A percentile compares a stretch with the other conserved stretches of the same genome.
These are phyloP conservation scores for Wickerhamiella azyma DNA, from an alignment of 805 yeast species.

Conservation along the genomic window DNA sequence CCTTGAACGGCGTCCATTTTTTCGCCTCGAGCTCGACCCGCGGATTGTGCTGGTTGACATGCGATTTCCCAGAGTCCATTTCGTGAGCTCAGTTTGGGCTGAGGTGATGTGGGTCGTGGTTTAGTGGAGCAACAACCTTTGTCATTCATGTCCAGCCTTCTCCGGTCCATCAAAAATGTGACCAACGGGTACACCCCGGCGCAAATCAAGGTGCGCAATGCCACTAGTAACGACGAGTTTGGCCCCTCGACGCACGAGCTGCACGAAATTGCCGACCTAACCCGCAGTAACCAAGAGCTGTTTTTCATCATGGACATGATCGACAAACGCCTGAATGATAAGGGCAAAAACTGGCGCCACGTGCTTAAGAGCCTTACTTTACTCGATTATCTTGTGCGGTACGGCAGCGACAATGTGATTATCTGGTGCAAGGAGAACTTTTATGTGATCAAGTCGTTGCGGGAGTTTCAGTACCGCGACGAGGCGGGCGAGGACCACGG, in stretches of 20 bases:
- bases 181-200: slow-evolving; percentile 79
- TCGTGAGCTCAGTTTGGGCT: too few relatives aligned
- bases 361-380: slow-evolving; percentile 82
- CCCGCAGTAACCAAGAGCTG: slow-evolving; percentile 59
- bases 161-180: slow-evolving; percentile 77
- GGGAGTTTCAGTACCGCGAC: slow-evolving; percentile 78
- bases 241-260: slow-evolving; percentile 73
- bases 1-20: slow-evolving; percentile 22
- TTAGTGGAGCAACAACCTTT: background rate
- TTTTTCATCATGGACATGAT: slow-evolving; percentile 88
- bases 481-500: slow-evolving; percentile 77
- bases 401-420: slow-evolving; percentile 80
- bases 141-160: slow-evolving; percentile 58
- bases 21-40: slow-evolving; percentile 20
- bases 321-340: slow-evolving; percentile 82
- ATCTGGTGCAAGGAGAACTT: slow-evolving; percentile 84
- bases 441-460: slow-evolving; percentile 73
- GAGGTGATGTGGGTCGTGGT: background rate
- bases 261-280: slow-evolving; percentile 68
- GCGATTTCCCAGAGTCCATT: slow-evolving; percentile 25
- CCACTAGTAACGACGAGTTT: slow-evolving; percentile 75
- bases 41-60: slow-evolving; percentile 21
- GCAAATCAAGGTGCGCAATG: slow-evolving; percentile 75
- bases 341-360: slow-evolving; percentile 96
- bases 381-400: slow-evolving; percentile 73